Evolutionary conservation across 805 yeast genomes (phyloP).

Genomic region (Alloascoidea africana): DNA sequence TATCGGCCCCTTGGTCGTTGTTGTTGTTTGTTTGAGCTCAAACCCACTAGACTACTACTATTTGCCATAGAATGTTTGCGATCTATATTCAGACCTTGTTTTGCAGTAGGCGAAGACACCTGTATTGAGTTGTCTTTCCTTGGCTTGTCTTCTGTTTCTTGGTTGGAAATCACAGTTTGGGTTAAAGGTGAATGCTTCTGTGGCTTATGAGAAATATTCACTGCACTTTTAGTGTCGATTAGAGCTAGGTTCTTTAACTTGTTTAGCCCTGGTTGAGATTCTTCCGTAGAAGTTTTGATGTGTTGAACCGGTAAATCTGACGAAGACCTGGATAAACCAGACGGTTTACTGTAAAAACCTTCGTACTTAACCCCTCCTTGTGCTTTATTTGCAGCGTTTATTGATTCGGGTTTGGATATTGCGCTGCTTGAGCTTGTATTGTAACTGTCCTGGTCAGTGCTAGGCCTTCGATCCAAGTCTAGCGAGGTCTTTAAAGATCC

Average conservation of each 20-base stretch:
- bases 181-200: slow-evolving; percentile 1
- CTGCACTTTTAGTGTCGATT: neutral
- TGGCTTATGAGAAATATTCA: neutral
- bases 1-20: too few species aligned
- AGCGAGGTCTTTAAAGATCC: neutral
- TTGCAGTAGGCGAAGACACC: too few species aligned
- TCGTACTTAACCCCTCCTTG: too few species aligned
- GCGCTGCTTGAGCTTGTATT: neutral
- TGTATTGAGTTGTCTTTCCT: too few species aligned
- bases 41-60: too few species aligned
- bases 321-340: neutral
- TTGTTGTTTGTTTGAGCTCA: too few species aligned
- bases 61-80: too few species aligned
- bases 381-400: neutral
- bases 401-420: neutral
- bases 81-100: too few species aligned
- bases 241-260: neutral
- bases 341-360: too few species aligned
- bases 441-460: neutral
- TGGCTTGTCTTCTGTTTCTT: too few species aligned
- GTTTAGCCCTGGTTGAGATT: neutral
- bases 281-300: neutral
- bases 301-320: neutral
- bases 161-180: too few species aligned
- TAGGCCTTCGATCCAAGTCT: neutral